A percentile compares a stretch with the other conserved stretches of the same genome.
Evolutionary conservation across 2,329 filamentous ascomycete species (phyloP).

Genomic region (Arthrocladium fulminans): DNA sequence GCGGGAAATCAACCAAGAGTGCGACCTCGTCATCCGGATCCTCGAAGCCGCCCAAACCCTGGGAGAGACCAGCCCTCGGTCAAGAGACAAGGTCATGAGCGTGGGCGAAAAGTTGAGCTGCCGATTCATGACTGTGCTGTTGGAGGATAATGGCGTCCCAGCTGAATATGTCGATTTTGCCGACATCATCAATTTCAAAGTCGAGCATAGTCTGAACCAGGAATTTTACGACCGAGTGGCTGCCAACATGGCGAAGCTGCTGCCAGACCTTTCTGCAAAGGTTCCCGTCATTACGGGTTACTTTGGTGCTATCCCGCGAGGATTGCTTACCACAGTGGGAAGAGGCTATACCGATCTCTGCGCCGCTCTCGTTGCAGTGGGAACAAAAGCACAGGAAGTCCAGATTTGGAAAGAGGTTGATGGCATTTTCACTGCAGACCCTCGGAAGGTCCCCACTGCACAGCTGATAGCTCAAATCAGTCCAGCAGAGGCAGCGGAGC

Average conservation of each 20-base stretch:
- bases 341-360: conserved; percentile 96
- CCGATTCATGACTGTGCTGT: conserved; percentile 74
- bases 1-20: conserved; percentile 65
- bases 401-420: conserved; percentile 99
- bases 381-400: conserved; percentile 74
- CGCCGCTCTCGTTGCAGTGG: conserved; percentile 83
- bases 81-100: conserved; percentile 81
- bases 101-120: conserved; percentile 95
- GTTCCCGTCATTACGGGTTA: conserved; percentile 84
- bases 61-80: conserved; percentile 64
- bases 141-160: conserved; percentile 71
- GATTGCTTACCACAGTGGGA: conserved; percentile 82
- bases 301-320: conserved; percentile 87
- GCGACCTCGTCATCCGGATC: conserved; percentile 68
- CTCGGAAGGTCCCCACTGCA: conserved; percentile 86
- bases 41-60: conserved; percentile 53
- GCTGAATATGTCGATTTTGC: conserved; percentile 86
- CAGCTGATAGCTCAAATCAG: conserved; percentile 80
- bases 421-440: conserved; percentile 82
- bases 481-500: conserved; percentile 85
- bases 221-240: conserved; percentile 62
- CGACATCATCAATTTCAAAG: conserved; percentile 64
- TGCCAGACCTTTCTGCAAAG: conserved; percentile 55
- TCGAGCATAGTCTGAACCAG: conserved; percentile 50
- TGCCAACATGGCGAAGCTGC: conserved; percentile 52